Percentiles rank a stretch among this genome's conserved stretches.
Evolutionary conservation across 352 stramenopile species (phyloP).

Genomic region (Thraustotheca clavata): DNA sequence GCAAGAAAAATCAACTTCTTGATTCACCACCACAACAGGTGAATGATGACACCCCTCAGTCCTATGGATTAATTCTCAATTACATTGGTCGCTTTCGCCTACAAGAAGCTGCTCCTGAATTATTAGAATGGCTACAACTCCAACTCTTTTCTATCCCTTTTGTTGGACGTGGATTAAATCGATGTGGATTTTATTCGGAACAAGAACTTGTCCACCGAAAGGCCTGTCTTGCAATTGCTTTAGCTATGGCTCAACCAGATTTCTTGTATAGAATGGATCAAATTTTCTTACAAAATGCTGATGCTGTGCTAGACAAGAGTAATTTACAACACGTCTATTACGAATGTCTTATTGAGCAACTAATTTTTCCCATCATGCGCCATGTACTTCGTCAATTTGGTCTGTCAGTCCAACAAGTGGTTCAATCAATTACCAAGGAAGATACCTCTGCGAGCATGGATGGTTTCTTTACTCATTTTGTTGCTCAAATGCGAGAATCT

Average conservation of each 20-base stretch:
- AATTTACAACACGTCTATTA: background rate
- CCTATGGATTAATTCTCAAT: no score
- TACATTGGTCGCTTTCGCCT: no score
- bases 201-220: background rate
- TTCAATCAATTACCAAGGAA: no score
- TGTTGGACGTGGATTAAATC: background rate
- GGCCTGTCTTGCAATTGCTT: background rate
- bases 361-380: background rate
- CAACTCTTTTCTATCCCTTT: background rate
- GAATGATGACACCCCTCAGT: no score
- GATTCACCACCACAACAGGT: no score
- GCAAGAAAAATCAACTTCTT: background rate
- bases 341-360: background rate
- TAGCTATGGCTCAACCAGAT: background rate
- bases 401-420: no score
- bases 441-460: no score
- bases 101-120: background rate
- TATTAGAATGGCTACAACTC: background rate
- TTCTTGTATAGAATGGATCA: background rate
- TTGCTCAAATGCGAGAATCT: conserved; percentile 18
- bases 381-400: background rate
- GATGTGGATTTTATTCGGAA: no score
- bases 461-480: conserved; percentile 11
- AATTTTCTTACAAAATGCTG: background rate
- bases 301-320: conserved; percentile 14